Base-by-base conservation (phyloP, 2,329 filamentous ascomycete species). In the Ophiostoma pallidulum region DNA sequence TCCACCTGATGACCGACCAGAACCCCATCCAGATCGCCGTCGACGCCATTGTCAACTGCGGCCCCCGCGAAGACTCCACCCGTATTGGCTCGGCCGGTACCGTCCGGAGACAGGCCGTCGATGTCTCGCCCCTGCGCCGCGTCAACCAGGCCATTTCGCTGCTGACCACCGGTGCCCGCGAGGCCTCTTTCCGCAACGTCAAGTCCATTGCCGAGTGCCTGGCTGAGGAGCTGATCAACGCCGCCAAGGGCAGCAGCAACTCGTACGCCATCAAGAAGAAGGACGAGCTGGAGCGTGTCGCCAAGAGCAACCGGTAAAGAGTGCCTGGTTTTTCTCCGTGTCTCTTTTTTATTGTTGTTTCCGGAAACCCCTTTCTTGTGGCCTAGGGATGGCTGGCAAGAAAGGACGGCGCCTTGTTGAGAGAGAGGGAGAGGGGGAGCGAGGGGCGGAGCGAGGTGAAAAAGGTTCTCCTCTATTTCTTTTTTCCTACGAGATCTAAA, bases 201-300 rank as follows among this genome's bases (percentile, higher is more conserved):
- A 98, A 98, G 90, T 90, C 85, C 68, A 94, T 98, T 70, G 90
- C 94, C 66, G 92, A 98, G 82, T 97, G 92, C 80, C 78, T 98
- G 66, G 92, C 92, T 69, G 94, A 98, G 78, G 92, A 98, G 84
- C 82, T 98, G 72, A 97, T 98, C 85, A 98, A 98, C 82, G 94
- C 94, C 70, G 94, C 94, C 73, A 98, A 98, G 88, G 92, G 92
- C 68, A 94, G 86, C 84, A 94, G 86, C 78, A 98, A 98, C 89
- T 96, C 90, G 62, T 98, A 97, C 73, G 92, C 94, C 67, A 98
- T 98, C 84, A 98, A 98, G 89, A 98, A 98, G 89, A 98, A 98
- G 91, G 92, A 98, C 74, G 94, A 98, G 86, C 76, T 98, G 78
- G 92, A 98, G 86, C 92, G 92, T 92, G 92, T 98, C 66, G 92